Base-by-base conservation (phyloP, 495 filamentous ascomycete genomes). In the Ascodesmis nigricans region DNA sequence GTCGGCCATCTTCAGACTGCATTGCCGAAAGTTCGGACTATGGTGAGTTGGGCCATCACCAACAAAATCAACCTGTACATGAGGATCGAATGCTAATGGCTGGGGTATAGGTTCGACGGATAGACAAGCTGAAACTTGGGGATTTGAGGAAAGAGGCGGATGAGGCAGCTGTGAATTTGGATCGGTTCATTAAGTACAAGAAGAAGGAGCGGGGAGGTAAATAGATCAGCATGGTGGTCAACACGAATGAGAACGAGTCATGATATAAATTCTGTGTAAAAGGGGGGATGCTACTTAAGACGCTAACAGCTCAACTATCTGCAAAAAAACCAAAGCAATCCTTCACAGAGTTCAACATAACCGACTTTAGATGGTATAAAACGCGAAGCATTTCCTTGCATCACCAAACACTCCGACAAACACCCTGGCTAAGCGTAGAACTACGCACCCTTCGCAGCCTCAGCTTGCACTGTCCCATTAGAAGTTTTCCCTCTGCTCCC, bases 181-280 rank as follows among this genome's bases (percentile, higher is more conserved):
- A 40, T 13, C 54, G 68, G 42, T 73, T 72, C 44, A 59, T 72
- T 31, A 43, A 53, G 33, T 73, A 73, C 41, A 73, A 72, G 55
- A 61, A 60, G 46, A 67, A 62, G 26, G 58, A 60, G 39, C 25
- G 40, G 19, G 25, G 11, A 6, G 23, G 23, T 25, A 25, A 25
- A 25, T 25, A 25, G 23, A 25, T n/a, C n/a, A n/a, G n/a, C n/a
- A n/a, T n/a, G n/a, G n/a, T n/a, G n/a, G n/a, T n/a, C n/a, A n/a
- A n/a, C n/a, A n/a, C n/a, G n/a, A n/a, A n/a, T n/a, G n/a, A n/a
- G n/a, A n/a, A n/a, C n/a, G n/a, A n/a, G n/a, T n/a, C n/a, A n/a
- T n/a, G n/a, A n/a, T n/a, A n/a, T n/a, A n/a, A n/a, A n/a, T 35
- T 33, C 17, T 26, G 9, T 39, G 29, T 21, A 18, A 27, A 26